Conservation (phyloP, 345 rosid genomes). For the Salix dunnii region DNA sequence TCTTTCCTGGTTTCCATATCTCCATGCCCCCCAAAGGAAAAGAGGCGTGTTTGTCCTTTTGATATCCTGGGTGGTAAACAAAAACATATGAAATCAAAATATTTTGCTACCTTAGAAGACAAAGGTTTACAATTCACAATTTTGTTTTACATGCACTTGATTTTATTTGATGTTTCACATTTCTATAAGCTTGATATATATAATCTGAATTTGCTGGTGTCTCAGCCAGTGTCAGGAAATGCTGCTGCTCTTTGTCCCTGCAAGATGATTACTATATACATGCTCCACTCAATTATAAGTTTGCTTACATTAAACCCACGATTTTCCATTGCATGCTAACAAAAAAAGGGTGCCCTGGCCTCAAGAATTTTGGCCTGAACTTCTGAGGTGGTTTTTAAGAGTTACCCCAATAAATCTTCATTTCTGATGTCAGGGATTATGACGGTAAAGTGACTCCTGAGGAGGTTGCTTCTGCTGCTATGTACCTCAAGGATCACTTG, state of each 20-base stretch:
- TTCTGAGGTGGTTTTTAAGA: not conserved
- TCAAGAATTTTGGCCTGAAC: not conserved
- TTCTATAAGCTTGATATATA: not conserved
- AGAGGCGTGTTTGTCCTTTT: not conserved
- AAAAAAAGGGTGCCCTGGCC: not conserved
- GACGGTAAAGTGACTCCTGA: constrained; percentile 94
- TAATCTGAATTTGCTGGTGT: not conserved
- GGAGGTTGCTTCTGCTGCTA: constrained; percentile 89
- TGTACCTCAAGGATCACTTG: constrained; percentile 74
- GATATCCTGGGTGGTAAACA: not conserved
- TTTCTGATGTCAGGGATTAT: constrained; percentile 59
- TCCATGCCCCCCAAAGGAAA: not conserved
- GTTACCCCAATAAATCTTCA: constrained; percentile 4
- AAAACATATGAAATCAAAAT: not conserved
- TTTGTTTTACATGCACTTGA: no score
- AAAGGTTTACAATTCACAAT: not conserved
- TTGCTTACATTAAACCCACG: not conserved
- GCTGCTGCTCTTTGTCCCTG: not conserved
- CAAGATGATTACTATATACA: not conserved
- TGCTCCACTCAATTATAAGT: not conserved
- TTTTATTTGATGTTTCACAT: not conserved
- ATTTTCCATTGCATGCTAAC: not conserved
- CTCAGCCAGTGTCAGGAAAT: not conserved
- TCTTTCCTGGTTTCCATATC: not conserved
- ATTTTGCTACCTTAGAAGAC: not conserved